A percentile compares a stretch with the other conserved stretches of the same genome.
phyloP scores from a whole-genome alignment of 2,329 filamentous ascomycete species.

The Arthrobotrys megalospora region DNA sequence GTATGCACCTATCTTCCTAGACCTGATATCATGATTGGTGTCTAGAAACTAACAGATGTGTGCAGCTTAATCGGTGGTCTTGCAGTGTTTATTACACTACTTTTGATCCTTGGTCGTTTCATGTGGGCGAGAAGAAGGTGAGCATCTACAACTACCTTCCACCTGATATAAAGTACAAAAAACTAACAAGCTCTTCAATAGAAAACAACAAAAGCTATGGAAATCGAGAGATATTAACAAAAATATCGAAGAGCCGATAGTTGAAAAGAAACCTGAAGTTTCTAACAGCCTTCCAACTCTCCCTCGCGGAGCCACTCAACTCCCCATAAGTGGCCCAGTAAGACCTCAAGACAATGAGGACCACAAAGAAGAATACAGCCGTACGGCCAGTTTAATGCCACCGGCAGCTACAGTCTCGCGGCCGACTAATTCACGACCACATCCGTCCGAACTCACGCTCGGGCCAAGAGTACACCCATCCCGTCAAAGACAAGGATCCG shows the following conservation, averaged over 20 bases:
- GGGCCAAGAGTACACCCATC: slow-evolving; percentile 7
- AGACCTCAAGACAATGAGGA: slow-evolving; percentile 27
- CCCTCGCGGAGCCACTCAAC: not conserved
- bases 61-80: slow-evolving; percentile 40
- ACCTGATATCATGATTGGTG: not conserved
- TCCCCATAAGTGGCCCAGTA: slow-evolving; percentile 43
- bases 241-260: slow-evolving; percentile 37
- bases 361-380: slow-evolving; percentile 47
- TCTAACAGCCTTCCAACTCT: slow-evolving; percentile 7
- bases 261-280: slow-evolving; percentile 16
- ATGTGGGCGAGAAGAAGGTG: slow-evolving; percentile 47
- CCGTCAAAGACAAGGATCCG: slow-evolving; percentile 30
- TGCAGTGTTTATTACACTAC: slow-evolving; percentile 20
- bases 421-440: slow-evolving; percentile 11
- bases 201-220: slow-evolving; percentile 6
- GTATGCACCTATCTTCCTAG: slow-evolving; percentile 6
- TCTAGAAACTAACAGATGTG: slow-evolving; percentile 22
- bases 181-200: not conserved
- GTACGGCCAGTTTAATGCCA: slow-evolving; percentile 38
- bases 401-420: not conserved
- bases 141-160: not conserved
- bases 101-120: slow-evolving; percentile 43
- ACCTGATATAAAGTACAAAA: not conserved
- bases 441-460: slow-evolving; percentile 32
- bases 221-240: slow-evolving; percentile 6